Evolutionary conservation across 805 yeast genomes (phyloP), one percentile per base, ranked within the genome.

Genomic region (Isabelozyma heimii): DNA sequence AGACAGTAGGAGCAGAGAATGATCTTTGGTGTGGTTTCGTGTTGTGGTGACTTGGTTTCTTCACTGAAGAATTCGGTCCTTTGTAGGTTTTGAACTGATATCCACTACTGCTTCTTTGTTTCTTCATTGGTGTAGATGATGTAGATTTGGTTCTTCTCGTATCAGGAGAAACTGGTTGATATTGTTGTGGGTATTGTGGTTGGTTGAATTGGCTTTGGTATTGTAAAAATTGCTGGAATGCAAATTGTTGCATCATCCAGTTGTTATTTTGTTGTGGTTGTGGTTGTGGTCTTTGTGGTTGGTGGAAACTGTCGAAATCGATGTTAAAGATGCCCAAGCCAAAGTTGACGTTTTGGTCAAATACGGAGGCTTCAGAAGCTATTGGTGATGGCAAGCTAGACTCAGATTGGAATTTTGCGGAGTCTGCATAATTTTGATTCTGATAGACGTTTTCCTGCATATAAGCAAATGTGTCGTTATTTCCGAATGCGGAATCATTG

Each of bases 251-350:
- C 35, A 30, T 30, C 35, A 30, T 30, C 35, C 35, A 30, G 35
- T 30, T 30, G n/a, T 9, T 13, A 30, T 30, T 8, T 47, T 42
- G 45, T n/a, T 15, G 52, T 17, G 28, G 46, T 44, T 50, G 48
- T 20, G 43, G 47, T 41, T 45, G 52, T 37, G 47, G 48, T 20
- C 42, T 33, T 37, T 37, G 44, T 46, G 50, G 8, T 42, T 26
- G 35, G 8, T 30, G 35, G 35, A 42, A 40, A 6, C 39, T 28
- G 6, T 37, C 37, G 9, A 55, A 45, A 51, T 59, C 66, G 50
- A 63, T 45, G 45, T 62, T 58, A 60, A 58, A 55, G 30, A 69
- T 60, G 13, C 71, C 72, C 49, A 67, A 63, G 9, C 70, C 73
- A 27, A 63, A 46, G 24, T 49, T 51, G 37, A 46, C 13, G 14